Conservation (phyloP, 768 basidiomycete genomes). For the Flagelloscypha sp. region DNA sequence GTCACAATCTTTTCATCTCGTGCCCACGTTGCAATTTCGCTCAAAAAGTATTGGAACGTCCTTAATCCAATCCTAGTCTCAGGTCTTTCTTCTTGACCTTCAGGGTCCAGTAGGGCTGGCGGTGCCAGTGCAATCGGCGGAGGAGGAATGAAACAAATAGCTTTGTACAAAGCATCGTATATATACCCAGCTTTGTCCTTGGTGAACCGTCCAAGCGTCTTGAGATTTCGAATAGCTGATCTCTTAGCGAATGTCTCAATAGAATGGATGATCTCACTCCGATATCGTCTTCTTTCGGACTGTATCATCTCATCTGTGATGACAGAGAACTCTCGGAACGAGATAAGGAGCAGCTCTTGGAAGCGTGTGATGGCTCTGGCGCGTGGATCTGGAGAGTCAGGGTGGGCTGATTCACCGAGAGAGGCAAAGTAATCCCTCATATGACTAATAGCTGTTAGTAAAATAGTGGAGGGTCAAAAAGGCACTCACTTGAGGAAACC, state of each 20-base stretch:
- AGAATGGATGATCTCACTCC: constrained; percentile 83
- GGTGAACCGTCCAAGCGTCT: constrained; percentile 66
- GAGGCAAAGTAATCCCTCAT: constrained; percentile 95
- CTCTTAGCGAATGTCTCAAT: constrained; percentile 95
- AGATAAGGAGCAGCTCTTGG: constrained; percentile 92
- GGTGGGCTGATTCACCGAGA: constrained; percentile 90
- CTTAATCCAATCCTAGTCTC: constrained; percentile 83
- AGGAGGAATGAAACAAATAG: constrained; percentile 70
- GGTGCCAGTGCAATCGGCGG: constrained; percentile 43
- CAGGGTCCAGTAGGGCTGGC: constrained; percentile 45
- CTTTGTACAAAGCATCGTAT: constrained; percentile 88
- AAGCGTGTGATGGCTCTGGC: constrained; percentile 92
- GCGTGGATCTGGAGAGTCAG: constrained; percentile 78
- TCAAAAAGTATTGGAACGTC: constrained; percentile 86
- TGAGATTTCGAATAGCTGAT: constrained; percentile 80
- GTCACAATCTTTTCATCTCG: constrained; percentile 85
- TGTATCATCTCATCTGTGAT: constrained; percentile 94
- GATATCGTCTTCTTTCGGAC: constrained; percentile 75
- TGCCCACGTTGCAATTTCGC: constrained; percentile 93
- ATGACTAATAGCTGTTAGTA: constrained; percentile 38
- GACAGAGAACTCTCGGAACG: constrained; percentile 94
- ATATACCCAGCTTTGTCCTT: constrained; percentile 84
- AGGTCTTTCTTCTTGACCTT: constrained; percentile 57
- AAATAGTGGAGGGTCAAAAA: constrained; percentile 1
- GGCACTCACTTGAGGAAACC: constrained; percentile 80